Conservation (phyloP, 1,139 yeast species). For the Hansenula lynferdii region DNA sequence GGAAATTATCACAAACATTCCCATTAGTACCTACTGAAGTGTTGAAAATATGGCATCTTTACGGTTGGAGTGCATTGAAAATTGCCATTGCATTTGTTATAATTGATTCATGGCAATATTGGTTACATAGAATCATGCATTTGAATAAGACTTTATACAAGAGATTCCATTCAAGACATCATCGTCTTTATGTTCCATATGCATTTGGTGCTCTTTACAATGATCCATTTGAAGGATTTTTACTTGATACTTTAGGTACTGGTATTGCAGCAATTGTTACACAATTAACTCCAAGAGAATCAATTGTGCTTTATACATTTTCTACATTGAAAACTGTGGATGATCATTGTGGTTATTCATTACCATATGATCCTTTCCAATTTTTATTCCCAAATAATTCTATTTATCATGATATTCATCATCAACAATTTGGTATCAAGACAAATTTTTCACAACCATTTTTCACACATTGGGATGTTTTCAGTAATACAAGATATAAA, state of each 20-base stretch:
- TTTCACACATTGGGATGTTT: conserved; percentile 86
- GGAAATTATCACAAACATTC: conserved; percentile 52
- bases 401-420: conserved; percentile 94
- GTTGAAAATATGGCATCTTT: conserved; percentile 48
- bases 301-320: conserved; percentile 68
- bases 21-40: conserved; percentile 38
- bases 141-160: conserved; percentile 68
- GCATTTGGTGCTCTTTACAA: conserved; percentile 96
- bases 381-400: conserved; percentile 89
- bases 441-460: conserved; percentile 96
- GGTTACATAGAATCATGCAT: conserved; percentile 88
- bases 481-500: conserved; percentile 67
- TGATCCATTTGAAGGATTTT: conserved; percentile 89
- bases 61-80: conserved; percentile 54
- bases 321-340: conserved; percentile 96
- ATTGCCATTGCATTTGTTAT: conserved; percentile 61
- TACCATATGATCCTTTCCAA: conserved; percentile 91
- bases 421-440: conserved; percentile 93
- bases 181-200: conserved; percentile 89
- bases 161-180: conserved; percentile 90
- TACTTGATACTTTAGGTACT: conserved; percentile 88
- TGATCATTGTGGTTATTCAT: conserved; percentile 94
- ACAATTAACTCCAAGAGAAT: conserved; percentile 70
- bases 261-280: conserved; percentile 71
- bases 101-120: conserved; percentile 94